Evolutionary conservation across 371 early-diverging fungal genomes (phyloP).

Genomic region (Syncephalis plumigaleata): DNA sequence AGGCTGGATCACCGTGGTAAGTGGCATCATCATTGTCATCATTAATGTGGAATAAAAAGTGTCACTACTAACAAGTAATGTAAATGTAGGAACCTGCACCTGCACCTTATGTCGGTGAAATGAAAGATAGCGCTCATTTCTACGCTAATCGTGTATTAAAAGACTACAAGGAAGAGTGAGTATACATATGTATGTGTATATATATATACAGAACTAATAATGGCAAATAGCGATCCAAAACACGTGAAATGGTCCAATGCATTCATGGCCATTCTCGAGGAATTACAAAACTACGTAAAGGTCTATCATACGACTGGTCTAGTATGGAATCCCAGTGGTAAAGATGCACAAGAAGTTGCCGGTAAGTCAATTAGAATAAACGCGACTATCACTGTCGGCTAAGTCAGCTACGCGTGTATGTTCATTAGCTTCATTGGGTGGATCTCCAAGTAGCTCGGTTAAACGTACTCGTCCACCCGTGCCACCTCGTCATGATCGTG

Average conservation of each 20-base stretch:
- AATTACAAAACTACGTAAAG: constrained; percentile 71
- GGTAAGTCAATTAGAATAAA: neutral
- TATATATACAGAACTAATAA: neutral
- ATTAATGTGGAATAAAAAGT: neutral
- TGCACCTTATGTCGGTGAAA: constrained; percentile 70
- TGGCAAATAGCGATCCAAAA: constrained; percentile 37
- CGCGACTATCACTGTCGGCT: neutral
- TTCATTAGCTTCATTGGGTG: constrained; percentile 20
- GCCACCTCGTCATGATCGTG: constrained; percentile 25
- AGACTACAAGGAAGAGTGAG: constrained; percentile 78
- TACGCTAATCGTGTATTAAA: constrained; percentile 80
- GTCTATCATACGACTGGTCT: constrained; percentile 79
- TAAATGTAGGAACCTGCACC: constrained; percentile 63
- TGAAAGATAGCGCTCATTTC: constrained; percentile 83
- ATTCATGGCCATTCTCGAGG: constrained; percentile 45
- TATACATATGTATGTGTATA: neutral
- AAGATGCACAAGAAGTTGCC: constrained; percentile 5
- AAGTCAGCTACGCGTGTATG: neutral
- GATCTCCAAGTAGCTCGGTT: constrained; percentile 33
- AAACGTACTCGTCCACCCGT: constrained; percentile 50
- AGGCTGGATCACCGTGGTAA: constrained; percentile 82
- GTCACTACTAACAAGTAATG: neutral
- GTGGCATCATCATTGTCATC: constrained; percentile 8
- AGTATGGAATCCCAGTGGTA: constrained; percentile 70
- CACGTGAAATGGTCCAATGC: constrained; percentile 75